Base-by-base conservation (phyloP, 352 stramenopile species). In the Blastocystis sp. region DNA sequence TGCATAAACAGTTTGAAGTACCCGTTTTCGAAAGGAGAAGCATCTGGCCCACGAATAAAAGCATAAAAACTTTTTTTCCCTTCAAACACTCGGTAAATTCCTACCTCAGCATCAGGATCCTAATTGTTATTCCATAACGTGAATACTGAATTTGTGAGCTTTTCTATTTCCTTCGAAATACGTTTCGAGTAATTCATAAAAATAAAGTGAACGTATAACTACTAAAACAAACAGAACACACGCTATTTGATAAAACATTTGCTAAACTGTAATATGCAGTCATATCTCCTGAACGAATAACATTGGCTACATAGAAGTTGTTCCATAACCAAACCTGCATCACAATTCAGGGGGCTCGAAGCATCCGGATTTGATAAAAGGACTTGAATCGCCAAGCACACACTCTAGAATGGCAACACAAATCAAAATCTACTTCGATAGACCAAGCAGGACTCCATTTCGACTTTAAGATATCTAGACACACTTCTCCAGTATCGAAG, bases 1-100 rank as follows among this genome's bases (percentile, higher is more conserved):
- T 93, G 77, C 76, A 95, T 95, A 90, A 95, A 93, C 64, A 96
- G 89, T 54, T 94, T 87, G 82, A 96, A 96, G 18, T 94, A 91
- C 56, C 93, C 94, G 69, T 93, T 92, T 79, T 95, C 93, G 82
- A 95, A 96, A 4, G 93, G 93, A 53, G 94, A 95, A 3, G 91
- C 94, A 9, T 92, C 90, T 0, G 94, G 94, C 0, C 94, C 93
- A 54, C 93, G 79, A 62, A 95, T 94, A 11, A 93, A 93, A 59
- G 92, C 92, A 91, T 76, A 64, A 43, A 88, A 88, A 45, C 29
- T 88, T 15, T 29, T 20, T 13, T 84, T 64, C 15, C 23, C 50
- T 29, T 47, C 43, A 68, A 64, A 66, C 1, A 37, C 53, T 39
- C 55, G n/a, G n/a, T 68, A 50, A 61, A 84, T 84, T 54, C 73